Percentiles rank a stretch among this genome's conserved stretches.
Evolutionary conservation across 257 asterid genomes (phyloP).

Genomic region (Rehmannia glutinosa): DNA sequence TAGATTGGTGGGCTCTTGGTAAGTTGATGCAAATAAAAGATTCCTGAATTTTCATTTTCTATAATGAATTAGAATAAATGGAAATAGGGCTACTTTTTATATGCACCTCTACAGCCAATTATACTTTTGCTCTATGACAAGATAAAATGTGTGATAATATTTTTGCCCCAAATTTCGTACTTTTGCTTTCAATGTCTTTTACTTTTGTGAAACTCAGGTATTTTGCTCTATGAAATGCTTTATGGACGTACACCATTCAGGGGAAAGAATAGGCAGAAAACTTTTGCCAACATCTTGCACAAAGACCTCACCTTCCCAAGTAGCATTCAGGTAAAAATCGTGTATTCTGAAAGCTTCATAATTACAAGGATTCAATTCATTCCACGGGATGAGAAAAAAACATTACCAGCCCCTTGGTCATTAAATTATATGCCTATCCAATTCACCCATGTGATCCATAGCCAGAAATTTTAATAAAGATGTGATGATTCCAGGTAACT

Average conservation of each 20-base stretch:
- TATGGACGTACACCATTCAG: constrained; percentile 98
- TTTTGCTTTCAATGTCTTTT: constrained; percentile 6
- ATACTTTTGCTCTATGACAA: no score
- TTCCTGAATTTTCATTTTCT: not conserved
- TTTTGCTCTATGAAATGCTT: constrained; percentile 87
- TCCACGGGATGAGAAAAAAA: no score
- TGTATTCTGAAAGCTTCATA: not conserved
- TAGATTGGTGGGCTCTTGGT: constrained; percentile 99
- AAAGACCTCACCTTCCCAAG: constrained; percentile 98
- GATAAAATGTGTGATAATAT: no score
- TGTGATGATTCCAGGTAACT: constrained; percentile 46
- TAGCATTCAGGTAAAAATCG: constrained; percentile 73
- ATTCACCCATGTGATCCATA: no score
- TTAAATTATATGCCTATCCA: no score
- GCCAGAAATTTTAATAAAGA: not conserved
- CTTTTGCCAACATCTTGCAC: constrained; percentile 85
- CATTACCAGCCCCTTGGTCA: no score
- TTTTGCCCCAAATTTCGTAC: no score
- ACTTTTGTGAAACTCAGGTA: constrained; percentile 44
- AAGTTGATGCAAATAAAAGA: constrained; percentile 19
- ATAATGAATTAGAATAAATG: not conserved
- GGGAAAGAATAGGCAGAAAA: constrained; percentile 95
- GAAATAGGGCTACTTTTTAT: not conserved
- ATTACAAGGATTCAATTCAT: not conserved
- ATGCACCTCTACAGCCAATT: not conserved